Conservation (phyloP, 805 yeast genomes). For the Candida coquimbonensis region DNA sequence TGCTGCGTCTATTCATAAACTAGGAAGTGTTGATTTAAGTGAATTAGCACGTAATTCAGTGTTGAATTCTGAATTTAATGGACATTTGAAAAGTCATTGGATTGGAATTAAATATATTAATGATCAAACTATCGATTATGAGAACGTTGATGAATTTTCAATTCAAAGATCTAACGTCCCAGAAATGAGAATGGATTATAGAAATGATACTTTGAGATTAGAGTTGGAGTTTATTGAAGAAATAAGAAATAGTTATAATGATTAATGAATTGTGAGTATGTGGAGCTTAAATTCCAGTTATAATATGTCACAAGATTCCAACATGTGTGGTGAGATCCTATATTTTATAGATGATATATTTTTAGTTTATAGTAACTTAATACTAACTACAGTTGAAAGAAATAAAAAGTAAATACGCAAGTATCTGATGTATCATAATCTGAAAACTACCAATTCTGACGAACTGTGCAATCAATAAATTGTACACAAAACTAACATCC, state of each 20-base stretch:
- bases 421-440: too few species aligned
- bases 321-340: too few species aligned
- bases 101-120: conserved; percentile 18
- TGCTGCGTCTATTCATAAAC: conserved; percentile 21
- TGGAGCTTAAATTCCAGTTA: too few species aligned
- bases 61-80: conserved; percentile 21
- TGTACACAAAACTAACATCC: neutral
- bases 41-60: conserved; percentile 24
- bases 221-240: conserved; percentile 16
- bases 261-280: too few species aligned
- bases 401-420: too few species aligned
- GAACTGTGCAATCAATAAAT: too few species aligned
- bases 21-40: conserved; percentile 21
- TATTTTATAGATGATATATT: too few species aligned
- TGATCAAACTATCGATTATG: conserved; percentile 6
- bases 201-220: conserved; percentile 15
- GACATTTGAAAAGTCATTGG: conserved; percentile 21
- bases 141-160: conserved; percentile 19
- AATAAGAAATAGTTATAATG: neutral
- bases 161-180: conserved; percentile 24
- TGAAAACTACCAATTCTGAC: too few species aligned
- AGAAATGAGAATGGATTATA: conserved; percentile 20
- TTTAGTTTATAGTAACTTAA: too few species aligned
- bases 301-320: too few species aligned
- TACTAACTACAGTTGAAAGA: too few species aligned